Base-by-base conservation (phyloP, 495 filamentous ascomycete species). In the Aspergillus kassunensis region DNA sequence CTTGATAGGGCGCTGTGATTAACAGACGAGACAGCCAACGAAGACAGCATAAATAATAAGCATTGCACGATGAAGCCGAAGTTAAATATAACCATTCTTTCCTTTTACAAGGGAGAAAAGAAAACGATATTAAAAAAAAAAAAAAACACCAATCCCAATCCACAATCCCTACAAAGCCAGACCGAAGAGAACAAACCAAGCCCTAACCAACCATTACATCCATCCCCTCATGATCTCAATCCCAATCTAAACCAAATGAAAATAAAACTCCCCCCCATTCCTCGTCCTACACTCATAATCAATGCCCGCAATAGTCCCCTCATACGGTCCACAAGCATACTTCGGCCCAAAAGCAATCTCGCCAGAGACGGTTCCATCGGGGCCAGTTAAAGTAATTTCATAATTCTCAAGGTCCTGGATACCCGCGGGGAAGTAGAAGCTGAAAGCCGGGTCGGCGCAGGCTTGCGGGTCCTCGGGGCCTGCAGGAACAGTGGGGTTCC, bases 211-310 rank as follows among this genome's bases (percentile, higher is more conserved):
- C n/a, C n/a, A n/a, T n/a, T n/a, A n/a, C n/a, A n/a, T n/a, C n/a
- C n/a, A n/a, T n/a, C n/a, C n/a, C n/a, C n/a, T n/a, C n/a, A n/a
- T n/a, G n/a, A n/a, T n/a, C n/a, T n/a, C n/a, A n/a, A n/a, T 27
- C 24, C 24, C 24, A 33, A 33, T 45, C 43, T 45, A 45, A 21
- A 11, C 23, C 12, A 33, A 13, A 0, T 16, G 15, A 4, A 64
- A 30, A 70, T 30, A 29, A 18, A 49, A 49, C n/a, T 1, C 12
- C 12, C 35, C 46, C 9, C 46, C 46, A 4, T 49, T 31, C 1
- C 13, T 41, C 1, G 23, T 49, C 21, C 2, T 19, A 11, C 46
- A 49, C 34, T 39, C 46, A 13, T 30, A 30, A 9, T 30, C 35
- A 31, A 49, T 49, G 12, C 36, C 36, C 34, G 4, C 46, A 21